phyloP scores from a whole-genome alignment of 75 land plant genomes.

The Selaginella moellendorffii region DNA sequence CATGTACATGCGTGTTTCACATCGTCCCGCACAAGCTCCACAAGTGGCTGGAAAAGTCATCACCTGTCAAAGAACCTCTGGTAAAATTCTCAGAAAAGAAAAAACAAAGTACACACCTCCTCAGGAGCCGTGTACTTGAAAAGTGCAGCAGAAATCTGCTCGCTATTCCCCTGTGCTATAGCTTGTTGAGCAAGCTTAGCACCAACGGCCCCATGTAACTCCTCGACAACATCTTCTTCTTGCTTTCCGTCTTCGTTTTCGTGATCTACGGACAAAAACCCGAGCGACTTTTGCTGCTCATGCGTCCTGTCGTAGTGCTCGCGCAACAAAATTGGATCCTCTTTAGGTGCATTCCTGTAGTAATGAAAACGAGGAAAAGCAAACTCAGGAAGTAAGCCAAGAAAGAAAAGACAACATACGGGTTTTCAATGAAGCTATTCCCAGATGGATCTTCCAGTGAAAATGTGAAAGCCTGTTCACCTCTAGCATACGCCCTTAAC shows the following conservation, averaged over 20 bases:
- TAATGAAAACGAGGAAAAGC: not conserved
- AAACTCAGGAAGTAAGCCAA: not conserved
- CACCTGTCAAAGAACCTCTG: constrained; percentile 36
- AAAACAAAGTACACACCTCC: constrained; percentile 40
- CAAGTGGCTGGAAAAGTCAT: constrained; percentile 90
- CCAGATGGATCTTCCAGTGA: constrained; percentile 93
- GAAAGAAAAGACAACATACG: constrained; percentile 33
- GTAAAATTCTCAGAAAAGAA: not conserved
- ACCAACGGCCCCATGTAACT: constrained; percentile 74
- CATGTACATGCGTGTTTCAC: constrained; percentile 79
- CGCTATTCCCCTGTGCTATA: constrained; percentile 62
- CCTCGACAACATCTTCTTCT: constrained; percentile 14
- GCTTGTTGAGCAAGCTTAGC: constrained; percentile 53
- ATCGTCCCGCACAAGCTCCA: constrained; percentile 70
- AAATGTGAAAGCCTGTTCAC: constrained; percentile 58
- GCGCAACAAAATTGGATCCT: constrained; percentile 53
- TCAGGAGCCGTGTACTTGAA: constrained; percentile 92
- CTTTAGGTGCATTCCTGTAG: constrained; percentile 57
- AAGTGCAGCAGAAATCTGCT: constrained; percentile 60
- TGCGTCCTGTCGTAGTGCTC: constrained; percentile 62
- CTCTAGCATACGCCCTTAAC: constrained; percentile 52
- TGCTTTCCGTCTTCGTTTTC: too few relatives aligned
- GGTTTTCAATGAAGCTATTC: constrained; percentile 96
- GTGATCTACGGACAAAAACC: constrained; percentile 48
- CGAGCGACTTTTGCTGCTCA: constrained; percentile 75